Base-by-base conservation (phyloP, 306 rosid species). In the Argentina anserina region DNA sequence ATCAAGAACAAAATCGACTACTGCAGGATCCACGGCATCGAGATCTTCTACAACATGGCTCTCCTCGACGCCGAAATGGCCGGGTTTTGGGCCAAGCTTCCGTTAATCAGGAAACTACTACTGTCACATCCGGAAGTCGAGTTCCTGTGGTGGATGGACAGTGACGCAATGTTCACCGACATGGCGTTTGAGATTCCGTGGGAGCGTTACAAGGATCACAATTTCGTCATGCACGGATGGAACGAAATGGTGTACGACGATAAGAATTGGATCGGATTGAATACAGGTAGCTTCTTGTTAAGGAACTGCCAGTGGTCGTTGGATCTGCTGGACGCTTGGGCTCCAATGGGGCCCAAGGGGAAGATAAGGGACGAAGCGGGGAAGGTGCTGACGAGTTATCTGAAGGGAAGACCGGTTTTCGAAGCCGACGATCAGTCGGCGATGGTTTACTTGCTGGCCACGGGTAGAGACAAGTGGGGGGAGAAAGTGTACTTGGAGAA, bases 331-430 rank as follows among this genome's bases (percentile, higher is more conserved):
- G 98, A 93, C 39, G 86, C 87, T 10, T 93, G 98, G 98, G 93
- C 98, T 5, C 96, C 98, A 0, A 93, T 93, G 97, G 98, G 98
- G 11, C 98, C 98, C 0, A 90, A 88, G 43, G 98, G 98, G 81
- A 87, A 83, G 75, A 62, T 88, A 70, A 76, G 98, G 43, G 96
- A 90, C 46, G 96, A 92, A 4, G 98, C 92, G 0, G 98, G 98
- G 81, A 84, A 90, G 74, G 52, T 92, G 0, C 80, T 92, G 18
- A 92, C 98, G 1, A 50, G 82, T 23, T 95, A 83, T 70, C 89
- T 92, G 5, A 90, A 85, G 23, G 87, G 60, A 20, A 67, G 96
- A 20, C 97, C 92, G 2, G 97, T 87, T 45, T 91, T 91, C 80
- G 96, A 91, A 65, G 97, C 97, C 11, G 96, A 91, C 49, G 97